phyloP scores from a whole-genome alignment of 345 rosid genomes.

The Odontarrhena argentea region DNA sequence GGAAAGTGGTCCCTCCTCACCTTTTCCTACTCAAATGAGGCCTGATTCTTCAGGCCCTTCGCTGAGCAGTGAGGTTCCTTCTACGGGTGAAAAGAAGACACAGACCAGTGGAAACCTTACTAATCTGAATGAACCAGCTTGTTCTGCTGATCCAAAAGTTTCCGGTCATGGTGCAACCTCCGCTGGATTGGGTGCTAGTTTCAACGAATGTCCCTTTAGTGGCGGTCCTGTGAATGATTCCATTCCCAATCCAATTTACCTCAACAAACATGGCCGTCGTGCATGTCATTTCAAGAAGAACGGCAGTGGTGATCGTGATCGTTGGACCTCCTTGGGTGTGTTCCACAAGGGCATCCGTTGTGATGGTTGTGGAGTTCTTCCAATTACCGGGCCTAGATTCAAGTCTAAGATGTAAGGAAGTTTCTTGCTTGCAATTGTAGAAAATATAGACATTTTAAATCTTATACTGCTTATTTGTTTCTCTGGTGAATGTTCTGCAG shows the following conservation, averaged over 20 bases:
- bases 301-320: slow-evolving; percentile 33
- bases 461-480: slow-evolving; percentile 2
- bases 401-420: slow-evolving; percentile 86
- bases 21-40: slow-evolving; percentile 1
- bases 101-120: slow-evolving; percentile 30
- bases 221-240: slow-evolving; percentile 43
- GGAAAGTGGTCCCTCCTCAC: slow-evolving; percentile 20
- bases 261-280: slow-evolving; percentile 25
- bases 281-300: slow-evolving; percentile 39
- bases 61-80: slow-evolving; percentile 12
- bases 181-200: slow-evolving; percentile 33
- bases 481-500: slow-evolving; percentile 46
- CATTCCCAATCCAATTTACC: neutral
- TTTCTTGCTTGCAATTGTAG: neutral
- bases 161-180: slow-evolving; percentile 25
- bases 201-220: slow-evolving; percentile 63
- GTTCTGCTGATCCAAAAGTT: slow-evolving; percentile 21
- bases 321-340: slow-evolving; percentile 42
- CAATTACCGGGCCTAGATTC: slow-evolving; percentile 85
- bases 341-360: slow-evolving; percentile 87
- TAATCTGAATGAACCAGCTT: slow-evolving; percentile 23
- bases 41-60: slow-evolving; percentile 34
- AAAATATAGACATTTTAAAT: neutral
- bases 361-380: slow-evolving; percentile 89
- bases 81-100: slow-evolving; percentile 32